These are phyloP conservation scores for Cicer pinnatifidum DNA, from an alignment of 306 rosid species.

Conservation along the genomic window DNA sequence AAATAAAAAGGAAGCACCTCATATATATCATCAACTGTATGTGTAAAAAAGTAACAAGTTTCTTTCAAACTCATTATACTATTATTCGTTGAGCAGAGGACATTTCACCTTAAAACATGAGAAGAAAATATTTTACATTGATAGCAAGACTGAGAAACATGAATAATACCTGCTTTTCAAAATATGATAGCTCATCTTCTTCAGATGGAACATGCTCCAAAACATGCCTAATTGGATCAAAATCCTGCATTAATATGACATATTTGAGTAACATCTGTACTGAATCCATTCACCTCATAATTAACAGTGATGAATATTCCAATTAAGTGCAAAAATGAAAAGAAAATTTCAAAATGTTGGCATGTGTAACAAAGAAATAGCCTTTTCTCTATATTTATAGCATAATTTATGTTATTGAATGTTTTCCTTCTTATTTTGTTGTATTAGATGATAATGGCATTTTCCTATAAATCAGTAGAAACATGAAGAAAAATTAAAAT, in stretches of 20 bases:
- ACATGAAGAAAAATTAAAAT: not conserved
- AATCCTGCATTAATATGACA: conserved; percentile 64
- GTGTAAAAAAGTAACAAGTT: conserved; percentile 31
- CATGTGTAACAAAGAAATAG: conserved; percentile 33
- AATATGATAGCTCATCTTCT: conserved; percentile 69
- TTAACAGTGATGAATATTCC: conserved; percentile 32
- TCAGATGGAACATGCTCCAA: conserved; percentile 77
- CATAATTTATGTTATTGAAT: conserved; percentile 4
- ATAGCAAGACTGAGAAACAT: conserved; percentile 37
- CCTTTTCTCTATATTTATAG: conserved; percentile 26
- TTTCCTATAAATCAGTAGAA: conserved; percentile 35
- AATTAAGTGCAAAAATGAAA: conserved; percentile 28
- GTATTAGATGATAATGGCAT: not conserved
- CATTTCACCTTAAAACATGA: conserved; percentile 12
- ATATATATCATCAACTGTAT: conserved; percentile 22
- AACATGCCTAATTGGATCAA: conserved; percentile 86
- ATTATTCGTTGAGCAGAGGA: conserved; percentile 3
- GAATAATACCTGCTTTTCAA: conserved; percentile 83
- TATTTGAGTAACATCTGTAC: conserved; percentile 30
- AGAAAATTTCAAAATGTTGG: conserved; percentile 32
- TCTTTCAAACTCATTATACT: conserved; percentile 30
- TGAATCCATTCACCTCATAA: conserved; percentile 39
- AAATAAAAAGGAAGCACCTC: conserved; percentile 21
- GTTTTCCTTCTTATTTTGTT: conserved; percentile 9
- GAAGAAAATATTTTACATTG: conserved; percentile 15